Base-by-base conservation (phyloP, 176 grass and related monocot species). In the Thalia dealbata region DNA sequence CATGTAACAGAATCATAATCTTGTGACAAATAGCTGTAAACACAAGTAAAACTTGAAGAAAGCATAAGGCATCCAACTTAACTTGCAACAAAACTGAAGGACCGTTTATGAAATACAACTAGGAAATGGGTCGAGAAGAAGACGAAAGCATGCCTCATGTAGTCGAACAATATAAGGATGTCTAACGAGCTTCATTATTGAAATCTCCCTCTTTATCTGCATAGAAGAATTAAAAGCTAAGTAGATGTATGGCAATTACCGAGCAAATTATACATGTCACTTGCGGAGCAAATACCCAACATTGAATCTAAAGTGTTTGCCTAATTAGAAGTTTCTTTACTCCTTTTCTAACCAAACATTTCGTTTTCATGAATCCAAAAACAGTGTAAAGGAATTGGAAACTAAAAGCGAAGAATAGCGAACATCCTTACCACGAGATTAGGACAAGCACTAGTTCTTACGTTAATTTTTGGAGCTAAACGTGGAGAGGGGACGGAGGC, bases 131-230 rank as follows among this genome's bases (percentile, higher is more conserved):
- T 75, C 52, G 16, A 63, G 32, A 18, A 27, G 38, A 78, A 44
- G 38, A 70, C 14, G 52, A 66, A 56, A 54, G 8, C 23, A 23
- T 92, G 58, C 95, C 81, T 97, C 95, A 0, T 97, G 85, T 41
- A 97, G 79, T 52, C 95, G 84, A 65, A 97, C 95, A 28, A 97
- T 90, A 88, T 91, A 77, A 25, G 95, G 90, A 88, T 97, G 95
- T 82, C 95, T 91, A 28, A 97, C 95, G 75, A 92, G 87, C 85
- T 97, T 97, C 95, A 97, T 97, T 88, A 97, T 97, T 14, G 89
- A 97, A 82, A 97, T 97, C 70, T 97, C 95, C 78, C 95, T 80
- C 79, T 97, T 92, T 78, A 97, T 97, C 95, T 97, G 82, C 78
- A 83, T 9, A 79, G 56, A 78, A 61, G 6, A 81, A 72, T 65